Percentiles rank a stretch among this genome's conserved stretches.
phyloP scores from a whole-genome alignment of 1,284 basidiomycete species.

The Pseudomicrostroma phylloplanum region DNA sequence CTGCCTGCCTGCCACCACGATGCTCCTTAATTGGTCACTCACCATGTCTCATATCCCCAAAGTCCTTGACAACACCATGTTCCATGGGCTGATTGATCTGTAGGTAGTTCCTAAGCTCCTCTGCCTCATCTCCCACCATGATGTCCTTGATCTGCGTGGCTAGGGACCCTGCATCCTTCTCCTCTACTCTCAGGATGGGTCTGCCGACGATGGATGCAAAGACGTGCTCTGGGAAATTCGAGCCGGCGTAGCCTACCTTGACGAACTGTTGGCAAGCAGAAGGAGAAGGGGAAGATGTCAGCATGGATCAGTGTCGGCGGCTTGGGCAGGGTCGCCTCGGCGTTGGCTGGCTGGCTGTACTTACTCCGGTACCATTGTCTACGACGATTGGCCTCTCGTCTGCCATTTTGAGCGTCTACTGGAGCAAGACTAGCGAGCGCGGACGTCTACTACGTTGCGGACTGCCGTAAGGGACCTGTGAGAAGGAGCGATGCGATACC shows the following conservation, averaged over 20 bases:
- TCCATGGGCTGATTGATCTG: conserved; percentile 99
- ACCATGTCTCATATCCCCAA: conserved; percentile 90
- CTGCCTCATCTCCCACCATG: conserved; percentile 95
- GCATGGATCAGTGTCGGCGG: too few species aligned
- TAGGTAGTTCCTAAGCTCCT: conserved; percentile 85
- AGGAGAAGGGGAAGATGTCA: conserved; percentile 2
- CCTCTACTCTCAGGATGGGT: conserved; percentile 93
- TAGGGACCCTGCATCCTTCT: conserved; percentile 65
- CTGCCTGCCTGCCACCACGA: conserved; percentile 1
- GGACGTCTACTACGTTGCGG: too few species aligned
- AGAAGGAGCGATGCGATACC: neutral
- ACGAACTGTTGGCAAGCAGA: conserved; percentile 56
- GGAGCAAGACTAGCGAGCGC: neutral
- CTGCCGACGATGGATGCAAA: conserved; percentile 95
- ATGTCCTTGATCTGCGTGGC: conserved; percentile 66
- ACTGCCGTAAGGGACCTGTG: neutral
- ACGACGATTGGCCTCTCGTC: conserved; percentile 71
- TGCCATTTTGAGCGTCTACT: conserved; percentile 31
- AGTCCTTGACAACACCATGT: conserved; percentile 96
- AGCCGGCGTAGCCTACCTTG: conserved; percentile 91
- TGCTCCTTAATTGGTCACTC: conserved; percentile 10
- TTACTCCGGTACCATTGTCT: conserved; percentile 92
- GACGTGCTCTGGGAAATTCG: conserved; percentile 90
- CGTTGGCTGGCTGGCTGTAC: too few species aligned
- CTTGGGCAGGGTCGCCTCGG: too few species aligned